Base-by-base conservation (phyloP, 140 eudicot genomes). In the Stevia rebaudiana region DNA sequence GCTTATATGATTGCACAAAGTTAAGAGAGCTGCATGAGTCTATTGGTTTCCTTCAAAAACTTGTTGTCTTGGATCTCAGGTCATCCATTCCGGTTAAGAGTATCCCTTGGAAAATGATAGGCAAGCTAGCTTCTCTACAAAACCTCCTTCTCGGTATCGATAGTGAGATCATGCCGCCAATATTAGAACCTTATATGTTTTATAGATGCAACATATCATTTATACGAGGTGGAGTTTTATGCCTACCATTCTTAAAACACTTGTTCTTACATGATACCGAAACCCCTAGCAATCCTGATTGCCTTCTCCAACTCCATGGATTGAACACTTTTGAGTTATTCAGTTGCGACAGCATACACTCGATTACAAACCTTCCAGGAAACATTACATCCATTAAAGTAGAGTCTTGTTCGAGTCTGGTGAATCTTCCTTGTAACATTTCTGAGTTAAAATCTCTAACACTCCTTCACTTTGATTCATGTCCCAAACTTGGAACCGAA, bases 1-100 rank as follows among this genome's bases (percentile, higher is more conserved):
- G 16, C 36, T 21, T 69, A 1, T 0, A 0, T 28, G 9, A 22
- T 18, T 69, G 74, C 47, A 0, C 0, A 25, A 69, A 18, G 28
- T 42, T 69, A 17, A 3, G 6, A 59, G 66, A 69, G 47, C 8
- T 69, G 65, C 58, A 69, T 6, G 12, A 7, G 24, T 69, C 74
- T 40, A 43, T 69, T 56, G 57, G 24, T 28, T 18, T 41, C 57
- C 67, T 56, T 47, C 48, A 46, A 44, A 70, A 59, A 21, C 75
- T 70, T 25, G 17, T 9, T 36, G 36, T 46, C 43, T 47, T 70
- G 69, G 15, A 31, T 9, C 21, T 36, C 41, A 11, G 15, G 1
- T 1, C 6, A 3, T 47, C 62, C 61, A 46, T 8, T 21, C 39
- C 23, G 8, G 21, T 47, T 13, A 25, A 30, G 16, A 43, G 57